These are phyloP conservation scores for Talaromyces stipitatus DNA, from an alignment of 495 filamentous ascomycete species.

Conservation along the genomic window DNA sequence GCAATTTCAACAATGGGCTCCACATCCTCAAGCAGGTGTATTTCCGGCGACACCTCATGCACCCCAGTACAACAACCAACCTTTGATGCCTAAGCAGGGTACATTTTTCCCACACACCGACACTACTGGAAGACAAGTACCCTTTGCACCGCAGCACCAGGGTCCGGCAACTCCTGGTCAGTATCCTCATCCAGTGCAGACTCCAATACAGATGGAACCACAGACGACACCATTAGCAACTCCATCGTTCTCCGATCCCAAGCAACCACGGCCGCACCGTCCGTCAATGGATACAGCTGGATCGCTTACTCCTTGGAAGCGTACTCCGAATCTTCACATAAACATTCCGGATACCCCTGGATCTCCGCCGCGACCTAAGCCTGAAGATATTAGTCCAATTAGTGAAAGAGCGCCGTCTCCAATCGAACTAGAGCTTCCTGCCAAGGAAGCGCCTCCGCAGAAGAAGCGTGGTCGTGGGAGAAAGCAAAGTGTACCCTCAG, in stretches of 20 bases:
- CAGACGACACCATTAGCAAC: slow-evolving; percentile 6
- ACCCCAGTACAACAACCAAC: slow-evolving; percentile 15
- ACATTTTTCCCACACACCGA: slow-evolving; percentile 6
- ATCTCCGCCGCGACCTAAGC: slow-evolving; percentile 39
- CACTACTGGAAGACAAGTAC: slow-evolving; percentile 9
- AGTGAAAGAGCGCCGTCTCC: slow-evolving; percentile 41
- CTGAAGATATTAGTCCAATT: slow-evolving; percentile 46
- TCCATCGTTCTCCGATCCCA: slow-evolving; percentile 17
- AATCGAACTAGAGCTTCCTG: slow-evolving; percentile 24
- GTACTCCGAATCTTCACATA: slow-evolving; percentile 28
- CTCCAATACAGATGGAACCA: slow-evolving; percentile 17
- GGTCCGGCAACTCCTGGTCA: slow-evolving; percentile 14
- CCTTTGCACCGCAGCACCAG: slow-evolving; percentile 17
- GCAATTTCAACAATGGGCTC: slow-evolving; percentile 38
- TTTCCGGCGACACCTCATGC: slow-evolving; percentile 14
- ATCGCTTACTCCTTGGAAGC: slow-evolving; percentile 45
- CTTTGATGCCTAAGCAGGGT: slow-evolving; percentile 8
- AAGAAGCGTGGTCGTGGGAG: slow-evolving; percentile 15
- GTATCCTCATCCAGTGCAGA: slow-evolving; percentile 19
- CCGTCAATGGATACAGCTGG: slow-evolving; percentile 37
- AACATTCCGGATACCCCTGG: slow-evolving; percentile 29
- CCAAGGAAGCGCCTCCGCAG: slow-evolving; percentile 17
- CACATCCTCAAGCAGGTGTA: not conserved
- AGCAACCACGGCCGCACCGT: slow-evolving; percentile 22
- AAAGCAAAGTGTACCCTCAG: slow-evolving; percentile 13